phyloP scores from a whole-genome alignment of 2,329 filamentous ascomycete species.

The Ophiostoma novo-ulmi region DNA sequence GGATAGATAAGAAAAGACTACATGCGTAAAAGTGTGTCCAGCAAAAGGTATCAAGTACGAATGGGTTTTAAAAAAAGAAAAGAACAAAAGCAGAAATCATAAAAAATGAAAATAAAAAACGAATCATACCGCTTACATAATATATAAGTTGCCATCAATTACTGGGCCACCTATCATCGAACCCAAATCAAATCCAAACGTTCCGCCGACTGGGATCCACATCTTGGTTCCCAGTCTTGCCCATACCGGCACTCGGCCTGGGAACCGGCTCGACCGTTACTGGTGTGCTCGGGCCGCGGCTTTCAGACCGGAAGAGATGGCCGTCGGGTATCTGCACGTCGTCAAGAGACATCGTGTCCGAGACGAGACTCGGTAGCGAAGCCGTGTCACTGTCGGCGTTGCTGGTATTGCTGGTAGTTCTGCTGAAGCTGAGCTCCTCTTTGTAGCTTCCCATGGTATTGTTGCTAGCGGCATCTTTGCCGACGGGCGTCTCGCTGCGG shows the following conservation, averaged over 20 bases:
- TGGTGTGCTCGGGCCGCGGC: not conserved
- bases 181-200: not conserved
- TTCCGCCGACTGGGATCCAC: not conserved
- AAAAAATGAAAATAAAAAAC: not conserved
- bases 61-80: not conserved
- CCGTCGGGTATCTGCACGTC: conserved; percentile 5
- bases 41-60: conserved; percentile 9
- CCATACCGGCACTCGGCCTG: not conserved
- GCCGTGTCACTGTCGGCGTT: not conserved
- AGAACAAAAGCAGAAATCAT: not conserved
- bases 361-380: conserved; percentile 10
- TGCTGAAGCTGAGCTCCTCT: not conserved
- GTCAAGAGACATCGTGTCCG: conserved; percentile 5
- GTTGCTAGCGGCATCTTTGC: not conserved
- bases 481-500: not conserved
- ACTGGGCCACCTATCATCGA: not conserved
- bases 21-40: conserved; percentile 1
- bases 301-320: not conserved
- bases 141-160: not conserved
- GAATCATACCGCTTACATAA: not conserved
- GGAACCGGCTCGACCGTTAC: conserved; percentile 16
- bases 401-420: not conserved
- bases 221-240: not conserved
- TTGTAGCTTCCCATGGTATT: not conserved
- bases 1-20: not conserved